Base-by-base conservation (phyloP, 805 yeast genomes). In the Lipomyces yamadae region DNA sequence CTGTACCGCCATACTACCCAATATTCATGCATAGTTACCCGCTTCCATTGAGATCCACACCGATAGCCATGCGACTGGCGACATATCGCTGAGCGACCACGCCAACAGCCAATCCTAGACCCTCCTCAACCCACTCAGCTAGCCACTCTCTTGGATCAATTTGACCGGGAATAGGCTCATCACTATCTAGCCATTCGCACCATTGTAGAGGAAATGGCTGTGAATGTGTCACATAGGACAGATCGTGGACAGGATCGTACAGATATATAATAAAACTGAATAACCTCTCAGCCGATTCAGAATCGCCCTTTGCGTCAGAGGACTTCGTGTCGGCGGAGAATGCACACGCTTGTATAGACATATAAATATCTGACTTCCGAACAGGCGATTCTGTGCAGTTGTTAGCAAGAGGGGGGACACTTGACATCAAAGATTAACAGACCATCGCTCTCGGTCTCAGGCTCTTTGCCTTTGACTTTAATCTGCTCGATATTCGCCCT, bases 201-300 rank as follows among this genome's bases (percentile, higher is more conserved):
- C 99, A 95, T 75, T 86, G 88, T 57, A 85, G 76, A 10, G 99
- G 98, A 81, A 92, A 89, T 5, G 97, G 87, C 78, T 95, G 99
- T 0, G 98, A 90, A 72, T 88, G 87, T 60, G 91, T 88, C 35
- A 86, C 83, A 56, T 91, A 84, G 6, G 88, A 84, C 69, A 95
- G 86, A 70, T 86, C 84, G 78, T 95, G 94, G 50, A 89, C 87
- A 55, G 87, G 85, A 75, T 95, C 99, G 71, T 86, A 85, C 72
- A 95, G 81, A 29, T 91, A 84, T 45, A 92, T 81, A 7, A 91
- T 85, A 76, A 95, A 93, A 52, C 86, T 84, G 75, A 94, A 93
- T 59, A 64, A 61, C 33, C 68, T 64, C 18, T 76, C 74, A 13
- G 75, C 72, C 15, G 81, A 70, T 57, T 81, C 84, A 18, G 83